Percentiles rank a stretch among this genome's conserved stretches.
These are phyloP conservation scores for Firmiana major DNA, from an alignment of 345 rosid species.

Conservation along the genomic window DNA sequence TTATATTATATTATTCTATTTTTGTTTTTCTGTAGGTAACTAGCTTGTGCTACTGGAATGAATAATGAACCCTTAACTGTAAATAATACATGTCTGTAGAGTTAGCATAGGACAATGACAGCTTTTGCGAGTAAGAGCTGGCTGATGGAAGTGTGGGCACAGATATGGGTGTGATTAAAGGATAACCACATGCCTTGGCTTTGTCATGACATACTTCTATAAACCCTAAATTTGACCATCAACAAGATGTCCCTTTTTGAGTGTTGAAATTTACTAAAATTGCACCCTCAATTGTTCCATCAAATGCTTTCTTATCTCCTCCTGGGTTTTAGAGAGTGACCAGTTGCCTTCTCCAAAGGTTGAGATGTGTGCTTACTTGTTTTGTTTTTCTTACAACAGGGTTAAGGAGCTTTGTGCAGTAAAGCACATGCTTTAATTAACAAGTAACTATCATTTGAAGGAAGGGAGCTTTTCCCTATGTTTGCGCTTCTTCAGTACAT, in stretches of 20 bases:
- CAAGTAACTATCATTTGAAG: neutral
- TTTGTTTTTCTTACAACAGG: neutral
- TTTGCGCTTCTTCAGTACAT: neutral
- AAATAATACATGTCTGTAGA: neutral
- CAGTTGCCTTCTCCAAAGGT: neutral
- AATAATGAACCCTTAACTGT: slow-evolving; percentile 2
- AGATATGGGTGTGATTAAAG: slow-evolving; percentile 1
- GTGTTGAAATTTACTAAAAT: slow-evolving; percentile 11
- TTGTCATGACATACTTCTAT: neutral
- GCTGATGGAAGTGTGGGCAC: neutral
- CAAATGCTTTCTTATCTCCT: neutral
- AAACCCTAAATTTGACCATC: slow-evolving; percentile 14
- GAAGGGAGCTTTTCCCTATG: slow-evolving; percentile 7
- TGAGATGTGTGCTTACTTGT: neutral
- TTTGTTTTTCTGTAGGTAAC: neutral
- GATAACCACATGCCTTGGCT: neutral
- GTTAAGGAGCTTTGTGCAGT: slow-evolving; percentile 2
- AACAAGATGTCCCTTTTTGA: neutral
- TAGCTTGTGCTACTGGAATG: neutral
- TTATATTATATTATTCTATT: neutral
- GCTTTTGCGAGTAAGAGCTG: neutral
- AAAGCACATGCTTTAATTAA: neutral
- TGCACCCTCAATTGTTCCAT: neutral
- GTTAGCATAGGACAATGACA: slow-evolving; percentile 11
- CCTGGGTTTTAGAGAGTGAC: neutral